These are phyloP conservation scores for Populus hybrid DNA, from an alignment of 441 rosid species.

Conservation along the genomic window DNA sequence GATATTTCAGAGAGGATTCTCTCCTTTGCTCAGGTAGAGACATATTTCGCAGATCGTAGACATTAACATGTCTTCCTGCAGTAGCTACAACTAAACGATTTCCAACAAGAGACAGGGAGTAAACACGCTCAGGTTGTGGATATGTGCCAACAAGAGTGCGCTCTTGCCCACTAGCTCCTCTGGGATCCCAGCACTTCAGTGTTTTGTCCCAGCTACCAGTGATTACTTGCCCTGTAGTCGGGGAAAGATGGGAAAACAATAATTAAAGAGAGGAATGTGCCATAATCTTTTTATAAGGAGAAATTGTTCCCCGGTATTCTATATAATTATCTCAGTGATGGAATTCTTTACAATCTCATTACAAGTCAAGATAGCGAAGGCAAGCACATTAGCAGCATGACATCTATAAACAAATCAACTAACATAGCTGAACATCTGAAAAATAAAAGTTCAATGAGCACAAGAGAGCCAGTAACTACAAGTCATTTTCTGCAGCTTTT, in stretches of 20 bases:
- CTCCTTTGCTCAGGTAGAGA: conserved; percentile 97
- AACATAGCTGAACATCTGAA: neutral
- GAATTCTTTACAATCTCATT: neutral
- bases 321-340: neutral
- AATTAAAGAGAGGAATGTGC: neutral
- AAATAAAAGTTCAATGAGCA: neutral
- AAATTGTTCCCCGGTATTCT: neutral
- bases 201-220: conserved; percentile 98
- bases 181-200: conserved; percentile 94
- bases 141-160: conserved; percentile 84
- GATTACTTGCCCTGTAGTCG: conserved; percentile 72
- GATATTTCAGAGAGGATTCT: conserved; percentile 95
- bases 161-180: conserved; percentile 92
- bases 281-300: neutral
- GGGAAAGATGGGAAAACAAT: neutral
- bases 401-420: neutral
- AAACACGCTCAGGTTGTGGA: conserved; percentile 88
- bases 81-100: conserved; percentile 89
- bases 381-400: neutral
- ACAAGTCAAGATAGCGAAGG: neutral
- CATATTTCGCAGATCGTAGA: conserved; percentile 92
- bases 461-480: neutral
- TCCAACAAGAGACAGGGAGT: conserved; percentile 86
- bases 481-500: neutral
- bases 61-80: conserved; percentile 91